Percentiles rank a stretch among this genome's conserved stretches.
Evolutionary conservation across 352 stramenopile genomes (phyloP).

Genomic region (Globisporangium lucens): DNA sequence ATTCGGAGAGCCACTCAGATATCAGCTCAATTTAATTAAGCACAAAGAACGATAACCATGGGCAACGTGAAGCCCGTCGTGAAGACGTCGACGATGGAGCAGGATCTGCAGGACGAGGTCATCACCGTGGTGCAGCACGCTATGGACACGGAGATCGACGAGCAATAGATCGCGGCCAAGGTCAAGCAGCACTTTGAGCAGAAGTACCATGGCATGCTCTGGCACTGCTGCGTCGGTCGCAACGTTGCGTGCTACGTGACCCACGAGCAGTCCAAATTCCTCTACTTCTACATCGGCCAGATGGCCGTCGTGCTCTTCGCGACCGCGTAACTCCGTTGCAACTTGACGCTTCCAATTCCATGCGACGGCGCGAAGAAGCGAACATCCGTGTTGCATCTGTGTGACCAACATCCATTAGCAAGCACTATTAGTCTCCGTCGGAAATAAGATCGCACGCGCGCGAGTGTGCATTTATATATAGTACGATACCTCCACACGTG

Average conservation of each 20-base stretch:
- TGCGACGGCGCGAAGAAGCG: background rate
- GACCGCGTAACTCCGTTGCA: conserved; percentile 37
- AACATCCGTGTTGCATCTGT: background rate
- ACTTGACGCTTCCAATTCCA: background rate
- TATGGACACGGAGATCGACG: conserved; percentile 77
- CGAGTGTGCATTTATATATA: background rate
- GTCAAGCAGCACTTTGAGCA: conserved; percentile 93
- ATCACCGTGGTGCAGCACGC: conserved; percentile 75
- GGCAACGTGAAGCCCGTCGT: conserved; percentile 78
- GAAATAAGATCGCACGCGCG: background rate
- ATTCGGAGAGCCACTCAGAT: background rate
- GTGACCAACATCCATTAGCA: background rate
- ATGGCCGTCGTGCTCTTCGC: conserved; percentile 92
- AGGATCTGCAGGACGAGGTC: conserved; percentile 82
- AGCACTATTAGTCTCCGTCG: background rate
- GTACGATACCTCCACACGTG: background rate
- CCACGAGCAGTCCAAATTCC: conserved; percentile 93
- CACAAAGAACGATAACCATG: conserved; percentile 4
- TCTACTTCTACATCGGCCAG: conserved; percentile 96
- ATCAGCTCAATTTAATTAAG: background rate
- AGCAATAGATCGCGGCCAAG: conserved; percentile 89
- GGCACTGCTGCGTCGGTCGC: conserved; percentile 94
- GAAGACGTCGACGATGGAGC: conserved; percentile 87
- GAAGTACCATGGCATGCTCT: conserved; percentile 88
- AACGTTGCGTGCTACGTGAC: conserved; percentile 95